Base-by-base conservation (phyloP, 2,329 filamentous ascomycete genomes). In the Colletotrichum tanaceti region DNA sequence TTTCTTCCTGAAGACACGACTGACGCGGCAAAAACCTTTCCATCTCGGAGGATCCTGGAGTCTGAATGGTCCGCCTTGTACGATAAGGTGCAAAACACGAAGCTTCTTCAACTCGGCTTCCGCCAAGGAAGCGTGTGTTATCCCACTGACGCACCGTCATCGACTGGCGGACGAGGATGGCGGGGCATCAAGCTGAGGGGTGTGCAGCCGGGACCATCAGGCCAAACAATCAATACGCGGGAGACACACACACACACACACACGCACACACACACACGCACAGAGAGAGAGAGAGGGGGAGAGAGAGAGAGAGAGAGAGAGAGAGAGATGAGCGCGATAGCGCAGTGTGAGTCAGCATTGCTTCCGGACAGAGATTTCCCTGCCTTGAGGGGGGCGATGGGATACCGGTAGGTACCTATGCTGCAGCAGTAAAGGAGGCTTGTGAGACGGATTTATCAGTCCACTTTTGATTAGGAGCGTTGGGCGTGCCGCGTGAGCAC, bases 281-380 rank as follows among this genome's bases (percentile, higher is more conserved):
- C n/a, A n/a, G n/a, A n/a, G n/a, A n/a, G n/a, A n/a, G n/a, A n/a
- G n/a, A n/a, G n/a, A n/a, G n/a, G n/a, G n/a, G n/a, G n/a, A n/a
- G n/a, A n/a, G n/a, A n/a, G n/a, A n/a, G n/a, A n/a, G n/a, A n/a
- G n/a, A n/a, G n/a, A n/a, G n/a, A n/a, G n/a, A n/a, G n/a, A n/a
- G n/a, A n/a, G n/a, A 32, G 28, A 32, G 2, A 32, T 32, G 28
- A 32, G 9, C 7, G 9, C 28, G 28, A 32, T 32, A 32, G 38
- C 61, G 60, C 65, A 68, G 65, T 65, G 54, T 68, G 65, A 68
- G 54, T 49, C 55, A 68, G 52, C 24, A 3, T 47, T 43, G 18
- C 32, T 41, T 18, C n/a, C 13, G 49, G 38, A 46, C 39, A 61
- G 47, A 61, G 32, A 62, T 44, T 60, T 41, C 49, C n/a, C 49